phyloP scores from a whole-genome alignment of 345 rosid genomes.

The Eucalyptus victrix region DNA sequence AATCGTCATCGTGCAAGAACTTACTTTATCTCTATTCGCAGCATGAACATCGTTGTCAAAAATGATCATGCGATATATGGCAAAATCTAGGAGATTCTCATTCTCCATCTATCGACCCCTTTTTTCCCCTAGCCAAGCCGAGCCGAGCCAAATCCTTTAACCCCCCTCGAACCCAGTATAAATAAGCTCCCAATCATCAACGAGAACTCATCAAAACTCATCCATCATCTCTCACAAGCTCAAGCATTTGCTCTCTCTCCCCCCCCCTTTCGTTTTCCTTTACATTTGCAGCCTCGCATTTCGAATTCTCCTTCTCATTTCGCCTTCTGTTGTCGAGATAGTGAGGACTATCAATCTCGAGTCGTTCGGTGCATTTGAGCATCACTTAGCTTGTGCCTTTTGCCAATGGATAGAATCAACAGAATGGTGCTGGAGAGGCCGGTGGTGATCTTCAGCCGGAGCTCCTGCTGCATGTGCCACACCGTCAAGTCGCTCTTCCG shows the following conservation, averaged over 20 bases:
- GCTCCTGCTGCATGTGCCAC: conserved; percentile 74
- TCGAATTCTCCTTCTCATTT: background rate
- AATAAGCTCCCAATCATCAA: background rate
- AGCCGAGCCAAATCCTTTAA: background rate
- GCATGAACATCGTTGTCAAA: background rate
- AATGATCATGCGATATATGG: background rate
- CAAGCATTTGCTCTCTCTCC: background rate
- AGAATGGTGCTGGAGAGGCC: conserved; percentile 64
- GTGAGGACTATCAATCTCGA: background rate
- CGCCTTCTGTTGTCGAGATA: background rate
- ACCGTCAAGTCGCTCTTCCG: conserved; percentile 54
- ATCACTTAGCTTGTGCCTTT: background rate
- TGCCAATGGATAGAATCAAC: conserved; percentile 48
- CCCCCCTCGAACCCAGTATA: background rate
- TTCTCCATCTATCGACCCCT: background rate
- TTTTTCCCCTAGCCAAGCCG: background rate
- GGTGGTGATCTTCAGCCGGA: conserved; percentile 83
- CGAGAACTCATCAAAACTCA: background rate
- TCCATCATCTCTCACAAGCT: background rate
- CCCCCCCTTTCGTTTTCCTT: background rate
- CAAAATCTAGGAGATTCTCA: background rate
- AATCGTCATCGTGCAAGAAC: background rate
- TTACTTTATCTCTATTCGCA: background rate
- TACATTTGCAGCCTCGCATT: background rate
- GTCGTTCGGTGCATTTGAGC: background rate